phyloP scores from a whole-genome alignment of 83 land plant species.

The Thuja plicata region DNA sequence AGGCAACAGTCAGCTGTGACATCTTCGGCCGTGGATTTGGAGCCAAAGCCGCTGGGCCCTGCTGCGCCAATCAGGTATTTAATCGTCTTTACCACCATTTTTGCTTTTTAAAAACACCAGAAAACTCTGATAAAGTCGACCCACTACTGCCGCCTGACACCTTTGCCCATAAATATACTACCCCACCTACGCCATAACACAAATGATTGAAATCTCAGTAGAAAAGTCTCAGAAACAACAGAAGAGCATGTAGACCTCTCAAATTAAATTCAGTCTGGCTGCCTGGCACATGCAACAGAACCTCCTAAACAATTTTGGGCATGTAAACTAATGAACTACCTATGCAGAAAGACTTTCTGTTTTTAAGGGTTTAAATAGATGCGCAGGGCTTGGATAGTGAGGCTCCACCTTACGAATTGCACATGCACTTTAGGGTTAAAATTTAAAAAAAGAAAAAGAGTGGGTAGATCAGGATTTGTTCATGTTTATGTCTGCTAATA shows the following conservation, averaged over 20 bases:
- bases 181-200: neutral
- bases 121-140: too few relatives aligned
- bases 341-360: neutral
- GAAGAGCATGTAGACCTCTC: neutral
- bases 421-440: neutral
- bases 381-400: neutral
- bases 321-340: neutral
- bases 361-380: neutral
- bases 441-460: neutral
- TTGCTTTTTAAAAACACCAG: neutral
- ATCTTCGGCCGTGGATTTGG: conserved; percentile 70
- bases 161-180: too few relatives aligned
- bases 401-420: neutral
- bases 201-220: too few relatives aligned
- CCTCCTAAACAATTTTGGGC: neutral
- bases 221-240: neutral
- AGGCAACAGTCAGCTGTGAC: conserved; percentile 46
- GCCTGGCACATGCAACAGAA: neutral
- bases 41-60: conserved; percentile 71
- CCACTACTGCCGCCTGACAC: too few relatives aligned
- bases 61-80: conserved; percentile 56
- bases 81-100: conserved; percentile 40
- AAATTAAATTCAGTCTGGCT: neutral
- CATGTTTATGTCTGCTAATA: neutral
- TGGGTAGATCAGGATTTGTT: neutral